Conservation (phyloP, 2,329 filamentous ascomycete species). For the Clonostachys rhizophaga region DNA sequence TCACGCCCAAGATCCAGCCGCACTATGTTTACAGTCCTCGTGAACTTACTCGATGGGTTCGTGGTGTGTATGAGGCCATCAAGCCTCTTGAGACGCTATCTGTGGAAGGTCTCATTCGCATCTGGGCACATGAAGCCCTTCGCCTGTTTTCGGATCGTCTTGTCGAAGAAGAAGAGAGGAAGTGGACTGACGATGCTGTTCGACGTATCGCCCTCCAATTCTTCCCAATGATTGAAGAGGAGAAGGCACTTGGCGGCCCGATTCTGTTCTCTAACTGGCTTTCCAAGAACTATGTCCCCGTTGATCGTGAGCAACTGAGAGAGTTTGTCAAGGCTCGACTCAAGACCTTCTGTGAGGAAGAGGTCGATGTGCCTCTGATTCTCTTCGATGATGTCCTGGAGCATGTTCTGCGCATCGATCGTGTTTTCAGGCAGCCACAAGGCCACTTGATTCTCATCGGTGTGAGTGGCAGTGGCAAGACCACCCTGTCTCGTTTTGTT, state of each 20-base stretch:
- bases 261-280: constrained; percentile 99
- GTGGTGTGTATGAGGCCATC: constrained; percentile 96
- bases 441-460: constrained; percentile 97
- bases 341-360: constrained; percentile 98
- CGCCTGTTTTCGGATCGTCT: constrained; percentile 96
- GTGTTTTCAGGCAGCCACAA: constrained; percentile 97
- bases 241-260: constrained; percentile 82
- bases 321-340: constrained; percentile 97
- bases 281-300: constrained; percentile 96
- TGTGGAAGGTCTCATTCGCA: constrained; percentile 87
- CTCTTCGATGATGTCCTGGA: constrained; percentile 99
- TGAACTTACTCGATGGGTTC: constrained; percentile 96
- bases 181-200: constrained; percentile 90
- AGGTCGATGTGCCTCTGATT: constrained; percentile 96
- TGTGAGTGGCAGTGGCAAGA: constrained; percentile 98
- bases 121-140: constrained; percentile 97
- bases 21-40: constrained; percentile 99
- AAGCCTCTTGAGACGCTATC: constrained; percentile 83
- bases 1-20: constrained; percentile 94
- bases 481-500: constrained; percentile 93
- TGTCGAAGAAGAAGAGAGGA: constrained; percentile 87
- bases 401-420: constrained; percentile 95
- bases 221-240: constrained; percentile 94
- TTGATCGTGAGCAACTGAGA: constrained; percentile 89
- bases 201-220: constrained; percentile 81